Evolutionary conservation across 257 asterid species (phyloP), one percentile per base, ranked within the genome.

Genomic region (Paraleonurus japonicus): DNA sequence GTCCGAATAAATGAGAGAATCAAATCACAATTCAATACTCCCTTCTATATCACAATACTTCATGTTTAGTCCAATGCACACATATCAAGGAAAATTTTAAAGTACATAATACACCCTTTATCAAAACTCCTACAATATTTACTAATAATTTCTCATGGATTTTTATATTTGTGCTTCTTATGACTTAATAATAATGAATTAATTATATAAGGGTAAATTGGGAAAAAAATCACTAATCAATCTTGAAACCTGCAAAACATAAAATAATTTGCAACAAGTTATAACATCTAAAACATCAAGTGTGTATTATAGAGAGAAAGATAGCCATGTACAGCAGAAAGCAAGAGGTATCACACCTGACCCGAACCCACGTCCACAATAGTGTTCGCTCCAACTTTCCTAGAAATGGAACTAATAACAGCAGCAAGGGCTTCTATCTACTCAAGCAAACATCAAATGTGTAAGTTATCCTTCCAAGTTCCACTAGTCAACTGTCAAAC

Each of bases 311-410:
- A 61, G 54, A 17, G 28, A 11, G 61, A 54, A 33, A 15, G 45
- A 50, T 26, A 15, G 19, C 19, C 64, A 61, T 19, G 15, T 45
- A 51, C 48, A 41, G 43, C 2, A 10, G 13, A 61, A 64, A 47
- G 57, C 30, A 79, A 41, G 63, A 71, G 64, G 69, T 30, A 33
- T 47, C 80, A 59, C 73, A 92, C 98, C 97, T 92, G 98, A 62
- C 98, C 98, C 48, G 98, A 85, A 61, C 98, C 98, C 69, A 90
- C 95, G 78, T 92, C 98, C 60, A 90, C 82, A 63, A 92, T 32
- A 33, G 86, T 83, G 45, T 32, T 53, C 37, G 85, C 84, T 57
- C 92, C 96, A 80, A 83, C 86, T 73, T 76, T 76, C 78, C 74
- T 72, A 71, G 96, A 88, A 73, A 86, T 47, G 57, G 86, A 85